Conservation (phyloP, 2,329 filamentous ascomycete species). For the Pseudomassariella vexata region DNA sequence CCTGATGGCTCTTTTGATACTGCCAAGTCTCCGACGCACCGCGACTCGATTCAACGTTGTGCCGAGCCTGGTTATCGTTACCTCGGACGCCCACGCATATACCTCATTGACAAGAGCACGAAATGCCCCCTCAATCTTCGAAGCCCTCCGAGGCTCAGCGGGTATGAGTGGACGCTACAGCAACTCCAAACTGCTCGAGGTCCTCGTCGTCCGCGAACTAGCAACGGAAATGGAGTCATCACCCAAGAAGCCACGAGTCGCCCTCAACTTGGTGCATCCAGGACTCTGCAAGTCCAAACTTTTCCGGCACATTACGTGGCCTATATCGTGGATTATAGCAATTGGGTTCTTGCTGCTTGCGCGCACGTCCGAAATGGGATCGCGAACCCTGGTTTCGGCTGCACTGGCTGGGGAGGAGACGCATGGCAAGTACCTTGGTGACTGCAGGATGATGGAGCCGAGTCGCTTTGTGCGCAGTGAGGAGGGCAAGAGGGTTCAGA, state of each 20-base stretch:
- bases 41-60: slow-evolving; percentile 23
- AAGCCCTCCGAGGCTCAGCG: slow-evolving; percentile 21
- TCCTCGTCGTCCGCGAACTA: slow-evolving; percentile 23
- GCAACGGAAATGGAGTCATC: slow-evolving; percentile 24
- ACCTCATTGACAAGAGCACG: slow-evolving; percentile 26
- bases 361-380: slow-evolving; percentile 30
- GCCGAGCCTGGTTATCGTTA: slow-evolving; percentile 31
- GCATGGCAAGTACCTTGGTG: slow-evolving; percentile 34
- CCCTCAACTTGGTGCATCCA: slow-evolving; percentile 32
- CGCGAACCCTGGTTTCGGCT: slow-evolving; percentile 29
- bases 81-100: slow-evolving; percentile 28
- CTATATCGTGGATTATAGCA: slow-evolving; percentile 15
- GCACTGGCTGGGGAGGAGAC: slow-evolving; percentile 28
- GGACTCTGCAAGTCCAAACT: slow-evolving; percentile 34
- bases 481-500: slow-evolving; percentile 28
- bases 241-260: slow-evolving; percentile 24
- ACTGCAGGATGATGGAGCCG: slow-evolving; percentile 20
- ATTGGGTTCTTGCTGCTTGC: slow-evolving; percentile 17
- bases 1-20: slow-evolving; percentile 33
- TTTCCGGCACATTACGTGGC: slow-evolving; percentile 24
- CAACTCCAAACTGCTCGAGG: slow-evolving; percentile 25
- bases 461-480: slow-evolving; percentile 27
- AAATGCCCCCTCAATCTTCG: slow-evolving; percentile 23
- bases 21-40: slow-evolving; percentile 33
- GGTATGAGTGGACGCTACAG: slow-evolving; percentile 26